Percentiles rank a stretch among this genome's conserved stretches.
These are phyloP conservation scores for Saccharomyces hybrid DNA, from an alignment of 1,139 yeast species.

Conservation along the genomic window DNA sequence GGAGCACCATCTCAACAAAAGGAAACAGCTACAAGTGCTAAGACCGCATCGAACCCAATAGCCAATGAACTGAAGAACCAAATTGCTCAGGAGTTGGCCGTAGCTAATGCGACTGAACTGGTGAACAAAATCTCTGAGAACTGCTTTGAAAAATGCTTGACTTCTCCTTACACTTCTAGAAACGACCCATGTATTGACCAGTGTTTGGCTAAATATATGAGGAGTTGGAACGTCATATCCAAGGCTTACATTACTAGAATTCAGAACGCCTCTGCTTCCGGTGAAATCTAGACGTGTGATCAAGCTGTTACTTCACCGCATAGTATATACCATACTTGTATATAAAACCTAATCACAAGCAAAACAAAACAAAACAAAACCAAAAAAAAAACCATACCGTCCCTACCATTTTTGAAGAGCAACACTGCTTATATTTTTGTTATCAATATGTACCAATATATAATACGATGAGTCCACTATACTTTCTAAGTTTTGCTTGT, in stretches of 20 bases:
- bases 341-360: neutral
- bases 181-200: slow-evolving; percentile 59
- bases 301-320: neutral
- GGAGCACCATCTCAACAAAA: slow-evolving; percentile 27
- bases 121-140: slow-evolving; percentile 83
- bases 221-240: slow-evolving; percentile 81
- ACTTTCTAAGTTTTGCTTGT: neutral
- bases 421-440: neutral
- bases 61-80: slow-evolving; percentile 63
- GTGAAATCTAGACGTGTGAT: slow-evolving; percentile 20
- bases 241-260: slow-evolving; percentile 69
- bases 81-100: slow-evolving; percentile 75
- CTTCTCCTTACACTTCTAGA: slow-evolving; percentile 38
- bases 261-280: slow-evolving; percentile 41
- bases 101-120: slow-evolving; percentile 81
- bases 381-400: neutral
- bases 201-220: slow-evolving; percentile 83
- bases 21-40: slow-evolving; percentile 23
- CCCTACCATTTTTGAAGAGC: neutral
- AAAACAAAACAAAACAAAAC: neutral
- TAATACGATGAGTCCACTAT: neutral
- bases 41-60: slow-evolving; percentile 31
- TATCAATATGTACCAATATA: neutral
- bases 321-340: neutral
- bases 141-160: slow-evolving; percentile 74